Evolutionary conservation across 1,139 yeast genomes (phyloP).

Genomic region (Eremothecium gossypii): DNA sequence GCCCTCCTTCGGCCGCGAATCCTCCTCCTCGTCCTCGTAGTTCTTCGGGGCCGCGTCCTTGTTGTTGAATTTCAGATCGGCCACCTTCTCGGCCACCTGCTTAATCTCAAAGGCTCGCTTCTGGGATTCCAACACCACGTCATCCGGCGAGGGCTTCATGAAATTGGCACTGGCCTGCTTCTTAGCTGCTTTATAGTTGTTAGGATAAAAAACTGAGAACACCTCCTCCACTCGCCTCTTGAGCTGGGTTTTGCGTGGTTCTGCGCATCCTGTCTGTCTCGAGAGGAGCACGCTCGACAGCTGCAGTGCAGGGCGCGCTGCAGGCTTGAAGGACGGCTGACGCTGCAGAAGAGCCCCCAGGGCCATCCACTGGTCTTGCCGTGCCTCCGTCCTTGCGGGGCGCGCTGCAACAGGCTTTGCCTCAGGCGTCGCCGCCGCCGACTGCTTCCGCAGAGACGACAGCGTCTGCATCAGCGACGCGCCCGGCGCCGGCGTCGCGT

Average conservation of each 20-base stretch:
- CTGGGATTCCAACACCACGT: constrained; percentile 56
- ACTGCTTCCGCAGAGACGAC: too few relatives aligned
- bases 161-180: constrained; percentile 50
- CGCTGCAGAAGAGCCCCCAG: too few relatives aligned
- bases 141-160: constrained; percentile 75
- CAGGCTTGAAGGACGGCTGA: too few relatives aligned
- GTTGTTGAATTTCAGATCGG: not conserved
- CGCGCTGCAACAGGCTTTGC: too few relatives aligned
- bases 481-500: too few relatives aligned
- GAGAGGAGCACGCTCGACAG: too few relatives aligned
- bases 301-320: too few relatives aligned
- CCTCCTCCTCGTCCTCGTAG: constrained; percentile 13
- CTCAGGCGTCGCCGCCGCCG: too few relatives aligned
- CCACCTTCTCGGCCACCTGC: constrained; percentile 12
- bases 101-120: constrained; percentile 37
- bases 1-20: constrained; percentile 11
- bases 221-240: constrained; percentile 16
- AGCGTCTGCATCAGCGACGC: too few relatives aligned
- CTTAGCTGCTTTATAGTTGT: constrained; percentile 17
- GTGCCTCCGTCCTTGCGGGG: too few relatives aligned
- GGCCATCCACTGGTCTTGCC: too few relatives aligned
- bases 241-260: not conserved
- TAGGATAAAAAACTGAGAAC: constrained; percentile 21
- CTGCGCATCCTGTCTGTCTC: too few relatives aligned
- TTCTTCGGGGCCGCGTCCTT: not conserved